phyloP scores from a whole-genome alignment of 1,139 yeast species.

The Sugiyamaella pinicola region DNA sequence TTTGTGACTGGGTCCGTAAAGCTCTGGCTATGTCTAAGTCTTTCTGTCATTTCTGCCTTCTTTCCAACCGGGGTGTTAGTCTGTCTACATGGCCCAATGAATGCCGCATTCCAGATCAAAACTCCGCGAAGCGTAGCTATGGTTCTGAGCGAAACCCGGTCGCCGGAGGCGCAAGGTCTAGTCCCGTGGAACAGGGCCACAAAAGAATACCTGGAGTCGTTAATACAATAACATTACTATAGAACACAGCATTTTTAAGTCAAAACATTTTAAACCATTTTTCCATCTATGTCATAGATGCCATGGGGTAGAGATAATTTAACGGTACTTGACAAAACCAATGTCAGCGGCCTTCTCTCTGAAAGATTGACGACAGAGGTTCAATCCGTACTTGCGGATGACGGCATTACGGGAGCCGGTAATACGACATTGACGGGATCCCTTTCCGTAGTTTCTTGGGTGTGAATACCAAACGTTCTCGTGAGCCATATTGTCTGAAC shows the following conservation, averaged over 20 bases:
- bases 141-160: neutral
- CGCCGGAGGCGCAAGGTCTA: neutral
- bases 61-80: no score
- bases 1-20: no score
- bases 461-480: conserved; percentile 99
- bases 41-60: no score
- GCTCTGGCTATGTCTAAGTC: no score
- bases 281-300: conserved; percentile 1
- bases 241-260: conserved; percentile 16
- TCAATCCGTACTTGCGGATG: conserved; percentile 99
- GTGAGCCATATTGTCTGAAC: conserved; percentile 83
- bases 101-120: no score
- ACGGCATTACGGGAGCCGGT: conserved; percentile 99
- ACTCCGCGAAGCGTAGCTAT: neutral
- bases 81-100: no score
- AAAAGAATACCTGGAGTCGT: no score
- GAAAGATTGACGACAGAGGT: conserved; percentile 99
- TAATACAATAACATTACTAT: conserved; percentile 19
- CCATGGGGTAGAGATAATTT: conserved; percentile 42
- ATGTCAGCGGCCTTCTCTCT: conserved; percentile 99
- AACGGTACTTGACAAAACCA: conserved; percentile 99
- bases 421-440: conserved; percentile 99
- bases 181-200: neutral
- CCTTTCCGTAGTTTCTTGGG: conserved; percentile 99
- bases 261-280: conserved; percentile 6